Percentiles rank a stretch among this genome's conserved stretches.
phyloP scores from a whole-genome alignment of 257 asterid genomes.

The Phtheirospermum japonicum region DNA sequence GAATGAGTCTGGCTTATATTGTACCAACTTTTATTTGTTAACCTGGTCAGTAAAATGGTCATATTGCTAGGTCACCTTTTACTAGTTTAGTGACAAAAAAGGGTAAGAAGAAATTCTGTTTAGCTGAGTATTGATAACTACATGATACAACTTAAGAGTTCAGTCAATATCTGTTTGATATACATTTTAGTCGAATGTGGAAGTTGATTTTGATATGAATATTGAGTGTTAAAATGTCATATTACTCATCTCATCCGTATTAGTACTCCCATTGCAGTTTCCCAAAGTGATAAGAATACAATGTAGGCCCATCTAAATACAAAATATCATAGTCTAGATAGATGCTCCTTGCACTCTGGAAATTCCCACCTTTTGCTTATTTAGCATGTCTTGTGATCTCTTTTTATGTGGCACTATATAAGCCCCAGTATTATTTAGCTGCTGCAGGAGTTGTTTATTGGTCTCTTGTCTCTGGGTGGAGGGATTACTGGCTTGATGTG shows the following conservation, averaged over 20 bases:
- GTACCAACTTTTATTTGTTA: background rate
- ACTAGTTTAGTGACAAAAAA: slow-evolving; percentile 1
- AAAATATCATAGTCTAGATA: background rate
- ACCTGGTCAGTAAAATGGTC: background rate
- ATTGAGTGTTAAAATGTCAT: background rate
- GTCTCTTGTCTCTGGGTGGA: background rate
- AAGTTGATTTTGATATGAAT: background rate
- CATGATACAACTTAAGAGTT: background rate
- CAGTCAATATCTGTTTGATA: background rate
- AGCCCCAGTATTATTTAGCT: background rate
- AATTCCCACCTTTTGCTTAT: background rate
- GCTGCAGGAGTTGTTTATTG: slow-evolving; percentile 6
- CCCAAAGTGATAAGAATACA: background rate
- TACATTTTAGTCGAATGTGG: slow-evolving; percentile 2
- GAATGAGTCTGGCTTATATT: background rate
- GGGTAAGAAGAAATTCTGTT: slow-evolving; percentile 3
- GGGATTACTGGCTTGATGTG: background rate
- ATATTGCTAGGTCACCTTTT: background rate
- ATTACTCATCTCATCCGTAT: background rate
- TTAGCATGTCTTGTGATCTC: background rate
- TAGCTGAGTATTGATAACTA: background rate
- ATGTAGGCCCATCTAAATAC: background rate
- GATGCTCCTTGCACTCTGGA: background rate
- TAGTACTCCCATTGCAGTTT: background rate
- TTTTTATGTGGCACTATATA: background rate